Percentiles rank a stretch among this genome's conserved stretches.
These are phyloP conservation scores for Prillingera fragicola DNA, from an alignment of 1,284 basidiomycete genomes.

Conservation along the genomic window DNA sequence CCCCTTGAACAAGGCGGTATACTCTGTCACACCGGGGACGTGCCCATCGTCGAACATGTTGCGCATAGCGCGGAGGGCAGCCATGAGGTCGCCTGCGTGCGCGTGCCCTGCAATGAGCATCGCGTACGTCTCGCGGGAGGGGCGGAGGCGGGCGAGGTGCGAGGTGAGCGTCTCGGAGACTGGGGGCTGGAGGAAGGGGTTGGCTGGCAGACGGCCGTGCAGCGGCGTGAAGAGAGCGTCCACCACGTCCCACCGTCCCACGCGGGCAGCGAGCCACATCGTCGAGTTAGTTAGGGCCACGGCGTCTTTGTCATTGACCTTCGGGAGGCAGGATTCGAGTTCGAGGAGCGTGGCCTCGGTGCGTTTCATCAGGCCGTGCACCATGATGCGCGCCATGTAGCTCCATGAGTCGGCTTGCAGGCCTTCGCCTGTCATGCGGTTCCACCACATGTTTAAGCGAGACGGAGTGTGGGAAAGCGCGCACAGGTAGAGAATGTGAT, in stretches of 20 bases:
- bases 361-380: conserved; percentile 3
- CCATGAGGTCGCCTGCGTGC: conserved; percentile 62
- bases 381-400: conserved; percentile 20
- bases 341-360: conserved; percentile 3
- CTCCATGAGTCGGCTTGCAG: conserved; percentile 21
- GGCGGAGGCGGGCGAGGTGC: conserved; percentile 46
- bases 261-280: conserved; percentile 45
- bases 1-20: conserved; percentile 68
- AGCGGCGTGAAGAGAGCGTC: conserved; percentile 57
- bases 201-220: conserved; percentile 7
- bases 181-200: conserved; percentile 33
- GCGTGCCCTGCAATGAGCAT: conserved; percentile 63
- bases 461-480: conserved; percentile 18
- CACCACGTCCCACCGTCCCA: conserved; percentile 56
- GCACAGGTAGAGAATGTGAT: conserved; percentile 34
- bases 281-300: conserved; percentile 50
- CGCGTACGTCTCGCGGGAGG: conserved; percentile 63
- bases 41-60: conserved; percentile 58
- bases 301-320: not conserved
- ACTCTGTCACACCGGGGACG: conserved; percentile 45
- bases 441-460: conserved; percentile 26
- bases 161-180: conserved; percentile 5
- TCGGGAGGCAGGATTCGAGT: conserved; percentile 6
- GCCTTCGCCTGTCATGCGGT: conserved; percentile 16
- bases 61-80: conserved; percentile 58